A percentile compares a stretch with the other conserved stretches of the same genome.
Evolutionary conservation across 1,284 basidiomycete species (phyloP).

Genomic region (Irpex sp.): DNA sequence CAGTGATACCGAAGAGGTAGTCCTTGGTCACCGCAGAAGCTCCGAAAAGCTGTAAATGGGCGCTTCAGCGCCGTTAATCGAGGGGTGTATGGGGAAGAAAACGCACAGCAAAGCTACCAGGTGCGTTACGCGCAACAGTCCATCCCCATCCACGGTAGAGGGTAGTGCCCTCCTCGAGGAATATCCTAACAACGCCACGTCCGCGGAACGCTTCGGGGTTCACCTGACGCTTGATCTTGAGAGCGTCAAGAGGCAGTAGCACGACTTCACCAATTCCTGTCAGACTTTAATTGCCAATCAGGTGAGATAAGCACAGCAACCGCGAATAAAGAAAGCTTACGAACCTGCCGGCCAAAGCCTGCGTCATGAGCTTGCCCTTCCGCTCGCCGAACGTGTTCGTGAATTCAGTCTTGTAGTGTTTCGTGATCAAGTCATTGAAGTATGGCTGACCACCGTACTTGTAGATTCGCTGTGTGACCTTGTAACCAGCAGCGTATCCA

Average conservation of each 20-base stretch:
- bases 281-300: slow-evolving; percentile 45
- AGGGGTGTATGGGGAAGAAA: neutral
- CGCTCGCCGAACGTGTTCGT: slow-evolving; percentile 90
- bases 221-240: slow-evolving; percentile 98
- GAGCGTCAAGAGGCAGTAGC: slow-evolving; percentile 90
- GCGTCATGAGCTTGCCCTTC: slow-evolving; percentile 94
- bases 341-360: slow-evolving; percentile 90
- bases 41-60: slow-evolving; percentile 78
- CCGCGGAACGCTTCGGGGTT: slow-evolving; percentile 96
- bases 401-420: slow-evolving; percentile 75
- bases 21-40: slow-evolving; percentile 95
- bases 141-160: slow-evolving; percentile 98
- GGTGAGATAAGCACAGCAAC: neutral
- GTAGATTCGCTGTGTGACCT: slow-evolving; percentile 90
- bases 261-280: slow-evolving; percentile 98
- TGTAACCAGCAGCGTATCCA: slow-evolving; percentile 98
- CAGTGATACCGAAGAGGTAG: slow-evolving; percentile 83
- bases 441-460: slow-evolving; percentile 99
- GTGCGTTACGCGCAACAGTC: slow-evolving; percentile 98
- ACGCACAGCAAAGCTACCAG: slow-evolving; percentile 90
- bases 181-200: slow-evolving; percentile 86
- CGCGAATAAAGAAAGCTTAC: slow-evolving; percentile 19
- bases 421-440: slow-evolving; percentile 90
- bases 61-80: neutral
- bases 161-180: slow-evolving; percentile 88